Base-by-base conservation (phyloP, 805 yeast genomes). In the Saturnispora serradocipensis region DNA sequence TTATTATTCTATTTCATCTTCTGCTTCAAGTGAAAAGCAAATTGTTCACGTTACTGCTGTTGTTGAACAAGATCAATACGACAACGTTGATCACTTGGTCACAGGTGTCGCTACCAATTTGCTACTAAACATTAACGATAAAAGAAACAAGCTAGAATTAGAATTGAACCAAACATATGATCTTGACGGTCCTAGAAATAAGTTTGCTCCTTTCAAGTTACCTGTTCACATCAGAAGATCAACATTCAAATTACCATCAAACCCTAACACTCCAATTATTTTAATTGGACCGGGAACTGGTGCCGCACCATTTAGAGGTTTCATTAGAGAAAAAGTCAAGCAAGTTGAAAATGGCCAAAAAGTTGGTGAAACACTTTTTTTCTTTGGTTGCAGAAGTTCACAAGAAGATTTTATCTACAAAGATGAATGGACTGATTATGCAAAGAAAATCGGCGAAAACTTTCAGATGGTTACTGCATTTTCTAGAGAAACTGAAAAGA, bases 201-300 rank as follows among this genome's bases (percentile, higher is more conserved):
- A 67, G 56, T 81, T 72, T 55, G 53, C 61, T 24, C 68, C 71
- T n/a, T 77, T 56, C 64, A 49, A 49, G 36, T 68, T 88, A 45
- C 95, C 96, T 1, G 81, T 91, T 38, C 95, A 86, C 64, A 84
- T 90, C 36, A 84, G 96, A 64, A 87, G 86, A 67, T 88, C 97
- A 11, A 84, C 85, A 51, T 91, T 91, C 73, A 87, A 86, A 71
- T 75, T 90, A 56, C 98, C 98, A 10, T 72, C 84, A 13, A 82
- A 85, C 61, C 76, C 87, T 28, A 67, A 74, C 1, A 77, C 80
- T 34, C 96, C 98, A 9, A 77, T 91, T 16, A 84, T 91, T 56
- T 78, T 90, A 84, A 77, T 91, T 58, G 96, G 97, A 22, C 96
- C 97, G 36, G 98, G 98, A 53, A 89, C 97, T 5, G 98, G 98